A percentile compares a stretch with the other conserved stretches of the same genome.
phyloP scores from a whole-genome alignment of 345 rosid genomes.

The Eucalyptus erythrocorys region DNA sequence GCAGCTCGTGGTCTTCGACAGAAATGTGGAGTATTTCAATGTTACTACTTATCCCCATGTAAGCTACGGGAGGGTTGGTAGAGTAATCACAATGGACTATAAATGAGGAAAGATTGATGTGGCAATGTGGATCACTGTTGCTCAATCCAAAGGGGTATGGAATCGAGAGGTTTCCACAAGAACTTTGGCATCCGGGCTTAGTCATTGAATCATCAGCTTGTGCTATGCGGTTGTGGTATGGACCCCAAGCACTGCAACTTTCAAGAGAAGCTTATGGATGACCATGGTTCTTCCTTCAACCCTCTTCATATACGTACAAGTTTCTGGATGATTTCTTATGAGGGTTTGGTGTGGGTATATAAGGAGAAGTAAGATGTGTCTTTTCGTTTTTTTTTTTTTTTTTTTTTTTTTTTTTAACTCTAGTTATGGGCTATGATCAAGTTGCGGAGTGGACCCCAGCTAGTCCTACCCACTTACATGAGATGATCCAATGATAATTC shows the following conservation, averaged over 20 bases:
- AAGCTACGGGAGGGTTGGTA: background rate
- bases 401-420: too few relatives aligned
- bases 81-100: background rate
- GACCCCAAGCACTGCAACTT: background rate
- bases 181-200: background rate
- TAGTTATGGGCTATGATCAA: too few relatives aligned
- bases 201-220: background rate
- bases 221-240: background rate
- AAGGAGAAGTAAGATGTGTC: too few relatives aligned
- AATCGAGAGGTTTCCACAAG: background rate
- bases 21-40: background rate
- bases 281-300: background rate
- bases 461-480: too few relatives aligned
- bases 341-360: too few relatives aligned
- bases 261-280: background rate
- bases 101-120: background rate
- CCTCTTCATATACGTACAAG: background rate
- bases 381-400: too few relatives aligned
- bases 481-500: too few relatives aligned
- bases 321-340: too few relatives aligned
- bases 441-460: too few relatives aligned
- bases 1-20: background rate
- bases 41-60: fast-evolving
- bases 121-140: background rate
- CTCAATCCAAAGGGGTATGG: background rate